Base-by-base conservation (phyloP, 1,284 basidiomycete genomes). In the Schizophyllum amplum region DNA sequence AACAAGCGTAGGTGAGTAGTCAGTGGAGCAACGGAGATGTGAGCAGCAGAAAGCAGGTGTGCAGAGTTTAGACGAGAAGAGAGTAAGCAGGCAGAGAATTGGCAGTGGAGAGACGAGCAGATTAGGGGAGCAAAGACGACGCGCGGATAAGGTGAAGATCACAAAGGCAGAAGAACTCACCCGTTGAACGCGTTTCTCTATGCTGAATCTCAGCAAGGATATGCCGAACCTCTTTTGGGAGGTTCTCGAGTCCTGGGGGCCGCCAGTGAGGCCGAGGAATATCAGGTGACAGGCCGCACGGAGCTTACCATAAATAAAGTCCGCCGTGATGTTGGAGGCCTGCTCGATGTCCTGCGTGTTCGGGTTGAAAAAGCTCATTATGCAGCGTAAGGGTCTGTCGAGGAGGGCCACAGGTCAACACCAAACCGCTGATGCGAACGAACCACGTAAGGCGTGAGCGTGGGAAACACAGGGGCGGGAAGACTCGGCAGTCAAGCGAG, bases 121-220 rank as follows among this genome's bases (percentile, higher is more conserved):
- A n/a, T n/a, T n/a, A n/a, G n/a, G n/a, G n/a, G n/a, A n/a, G n/a
- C n/a, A n/a, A n/a, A n/a, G n/a, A n/a, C n/a, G n/a, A n/a, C n/a
- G n/a, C n/a, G n/a, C n/a, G n/a, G n/a, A n/a, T n/a, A n/a, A n/a
- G n/a, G n/a, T n/a, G n/a, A n/a, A n/a, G n/a, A n/a, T n/a, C n/a
- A n/a, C n/a, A 33, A 42, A 48, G n/a, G 48, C 15, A 23, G 55
- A 47, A 15, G 27, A 47, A 4, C 53, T 33, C n/a, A 56, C 66
- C 24, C 60, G 79, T 82, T 81, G 72, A 79, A 76, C 2, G 73
- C 72, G 62, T 66, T 55, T 85, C 83, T 61, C 78, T 79, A 59
- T 77, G 78, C 61, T 78, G 81, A 59, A 92, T 90, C 70, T 91
- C 88, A 55, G 83, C 79, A 6, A 90, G 73, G 22, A 91, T 70